Conservation (phyloP, 371 early-diverging fungal species). For the Mortierella sp. region DNA sequence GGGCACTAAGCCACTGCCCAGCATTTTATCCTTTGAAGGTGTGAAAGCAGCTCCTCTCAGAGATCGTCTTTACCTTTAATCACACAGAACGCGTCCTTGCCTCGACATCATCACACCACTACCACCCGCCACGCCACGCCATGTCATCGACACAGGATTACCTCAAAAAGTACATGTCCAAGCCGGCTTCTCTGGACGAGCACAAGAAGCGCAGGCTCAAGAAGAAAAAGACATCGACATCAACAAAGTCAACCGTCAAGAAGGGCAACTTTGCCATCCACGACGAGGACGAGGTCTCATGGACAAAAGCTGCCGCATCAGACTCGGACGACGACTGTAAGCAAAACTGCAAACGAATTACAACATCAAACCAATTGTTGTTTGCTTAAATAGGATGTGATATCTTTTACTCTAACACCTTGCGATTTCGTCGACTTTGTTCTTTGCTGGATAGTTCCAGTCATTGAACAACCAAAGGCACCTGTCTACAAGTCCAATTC, state of each 20-base stretch:
- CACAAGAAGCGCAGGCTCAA: constrained; percentile 65
- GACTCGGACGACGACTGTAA: constrained; percentile 48
- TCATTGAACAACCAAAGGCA: constrained; percentile 38
- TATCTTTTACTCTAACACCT: not conserved
- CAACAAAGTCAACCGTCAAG: constrained; percentile 34
- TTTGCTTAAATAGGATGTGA: not conserved
- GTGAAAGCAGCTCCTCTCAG: not conserved
- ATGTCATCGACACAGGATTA: constrained; percentile 57
- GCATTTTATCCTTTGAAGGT: not conserved
- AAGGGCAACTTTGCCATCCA: constrained; percentile 70
- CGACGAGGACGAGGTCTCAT: constrained; percentile 68
- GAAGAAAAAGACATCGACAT: constrained; percentile 40
- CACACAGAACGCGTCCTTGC: not conserved
- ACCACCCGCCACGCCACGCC: not conserved
- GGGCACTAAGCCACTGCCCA: not conserved
- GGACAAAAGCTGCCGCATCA: constrained; percentile 51
- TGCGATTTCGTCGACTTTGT: not conserved
- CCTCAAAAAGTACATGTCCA: constrained; percentile 57
- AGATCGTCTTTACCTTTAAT: not conserved
- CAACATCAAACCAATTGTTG: too few relatives aligned
- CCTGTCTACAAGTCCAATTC: constrained; percentile 56
- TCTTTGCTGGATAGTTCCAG: constrained; percentile 21
- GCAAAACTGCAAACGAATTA: not conserved
- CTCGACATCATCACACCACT: not conserved
- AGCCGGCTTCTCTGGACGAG: constrained; percentile 55